Evolutionary conservation across 345 rosid genomes (phyloP).

Genomic region (Eutrema yunnanense): DNA sequence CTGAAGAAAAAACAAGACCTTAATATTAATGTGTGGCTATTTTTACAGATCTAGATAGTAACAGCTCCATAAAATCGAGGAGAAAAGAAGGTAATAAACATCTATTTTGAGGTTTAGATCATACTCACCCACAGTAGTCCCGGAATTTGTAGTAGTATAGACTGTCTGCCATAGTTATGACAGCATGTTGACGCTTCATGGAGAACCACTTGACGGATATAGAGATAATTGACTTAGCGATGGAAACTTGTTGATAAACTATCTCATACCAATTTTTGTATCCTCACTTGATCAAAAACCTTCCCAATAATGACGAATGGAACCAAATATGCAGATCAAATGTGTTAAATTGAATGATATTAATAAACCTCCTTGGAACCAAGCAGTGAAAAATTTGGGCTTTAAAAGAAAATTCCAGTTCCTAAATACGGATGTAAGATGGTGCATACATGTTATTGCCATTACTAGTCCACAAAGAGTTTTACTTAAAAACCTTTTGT

Average conservation of each 20-base stretch:
- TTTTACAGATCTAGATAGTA: not conserved
- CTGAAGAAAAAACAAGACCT: conserved; percentile 40
- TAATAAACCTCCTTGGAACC: not conserved
- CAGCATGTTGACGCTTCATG: conserved; percentile 93
- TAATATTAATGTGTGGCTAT: conserved; percentile 6
- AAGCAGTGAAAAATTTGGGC: not conserved
- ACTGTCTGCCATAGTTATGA: conserved; percentile 73
- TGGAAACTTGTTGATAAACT: not conserved
- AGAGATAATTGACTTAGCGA: not conserved
- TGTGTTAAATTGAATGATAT: not conserved
- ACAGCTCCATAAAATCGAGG: not conserved
- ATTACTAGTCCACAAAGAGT: too few species aligned
- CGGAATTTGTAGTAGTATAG: conserved; percentile 92
- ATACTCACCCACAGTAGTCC: conserved; percentile 78
- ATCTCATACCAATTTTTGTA: not conserved
- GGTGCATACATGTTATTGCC: too few species aligned
- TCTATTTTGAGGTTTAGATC: not conserved
- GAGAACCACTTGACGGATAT: conserved; percentile 85
- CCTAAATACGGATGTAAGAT: too few species aligned
- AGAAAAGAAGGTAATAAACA: not conserved
- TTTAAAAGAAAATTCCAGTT: not conserved
- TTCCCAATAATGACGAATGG: not conserved
- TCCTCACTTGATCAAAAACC: not conserved
- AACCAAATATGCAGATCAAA: not conserved
- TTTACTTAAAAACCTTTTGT: too few species aligned